Evolutionary conservation across 2,329 filamentous ascomycete genomes (phyloP).

Genomic region (Rhytidhysteron rufulum): DNA sequence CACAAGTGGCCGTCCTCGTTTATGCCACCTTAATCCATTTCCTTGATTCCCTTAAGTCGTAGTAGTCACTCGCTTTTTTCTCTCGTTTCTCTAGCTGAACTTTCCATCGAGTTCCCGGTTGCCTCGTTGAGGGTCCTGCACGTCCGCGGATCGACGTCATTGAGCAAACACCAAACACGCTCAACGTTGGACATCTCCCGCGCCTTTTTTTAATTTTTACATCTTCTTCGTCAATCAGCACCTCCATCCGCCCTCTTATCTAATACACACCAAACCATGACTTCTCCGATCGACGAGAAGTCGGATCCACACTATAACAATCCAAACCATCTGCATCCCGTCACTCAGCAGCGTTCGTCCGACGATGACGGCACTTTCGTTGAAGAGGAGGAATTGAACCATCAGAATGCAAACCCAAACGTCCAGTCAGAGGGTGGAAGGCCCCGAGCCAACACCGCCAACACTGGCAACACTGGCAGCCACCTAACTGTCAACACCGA

Average conservation of each 20-base stretch:
- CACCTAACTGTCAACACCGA: slow-evolving; percentile 49
- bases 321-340: slow-evolving; percentile 19
- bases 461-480: slow-evolving; percentile 30
- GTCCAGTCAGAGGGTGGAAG: no score
- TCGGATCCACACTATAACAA: slow-evolving; percentile 31
- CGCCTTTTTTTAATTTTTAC: slow-evolving; percentile 1
- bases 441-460: slow-evolving; percentile 7
- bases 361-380: slow-evolving; percentile 37
- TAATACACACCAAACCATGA: slow-evolving; percentile 20
- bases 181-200: neutral
- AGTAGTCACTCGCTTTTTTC: no score
- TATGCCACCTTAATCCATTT: no score
- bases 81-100: no score
- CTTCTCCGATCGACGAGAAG: slow-evolving; percentile 30
- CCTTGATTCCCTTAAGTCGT: no score
- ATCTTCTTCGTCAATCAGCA: slow-evolving; percentile 10
- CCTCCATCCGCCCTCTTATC: slow-evolving; percentile 2
- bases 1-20: no score
- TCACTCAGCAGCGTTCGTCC: slow-evolving; percentile 28
- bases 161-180: neutral
- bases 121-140: no score
- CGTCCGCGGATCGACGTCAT: neutral
- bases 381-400: slow-evolving; percentile 29
- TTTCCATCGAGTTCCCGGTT: no score
- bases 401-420: slow-evolving; percentile 17